Percentiles rank a stretch among this genome's conserved stretches.
These are phyloP conservation scores for Eucalyptus tenuipes DNA, from an alignment of 345 rosid genomes.

Conservation along the genomic window DNA sequence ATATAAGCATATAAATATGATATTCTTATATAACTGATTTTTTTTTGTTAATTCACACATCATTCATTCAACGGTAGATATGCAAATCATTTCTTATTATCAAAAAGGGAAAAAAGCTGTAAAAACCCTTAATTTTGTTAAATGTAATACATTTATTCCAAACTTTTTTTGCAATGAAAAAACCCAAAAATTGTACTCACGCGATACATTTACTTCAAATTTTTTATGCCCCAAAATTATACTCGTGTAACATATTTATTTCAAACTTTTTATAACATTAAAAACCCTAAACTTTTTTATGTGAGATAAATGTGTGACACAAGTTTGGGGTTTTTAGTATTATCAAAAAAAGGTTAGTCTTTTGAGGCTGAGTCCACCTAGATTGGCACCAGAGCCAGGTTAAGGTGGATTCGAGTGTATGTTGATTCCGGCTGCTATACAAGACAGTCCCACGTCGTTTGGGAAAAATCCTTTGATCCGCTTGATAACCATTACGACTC, in stretches of 20 bases:
- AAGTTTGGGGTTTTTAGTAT: rapidly evolving
- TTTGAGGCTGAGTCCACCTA: too few species aligned
- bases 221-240: rapidly evolving
- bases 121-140: rapidly evolving
- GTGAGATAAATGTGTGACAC: rapidly evolving
- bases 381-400: too few species aligned
- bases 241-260: rapidly evolving
- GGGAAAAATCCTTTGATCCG: too few species aligned
- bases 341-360: too few species aligned
- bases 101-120: rapidly evolving
- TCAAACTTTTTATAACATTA: too few species aligned
- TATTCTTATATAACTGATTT: too few species aligned
- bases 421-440: too few species aligned
- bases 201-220: rapidly evolving
- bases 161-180: too few species aligned
- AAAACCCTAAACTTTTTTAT: too few species aligned
- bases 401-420: too few species aligned
- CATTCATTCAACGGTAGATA: not conserved
- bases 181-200: rapidly evolving
- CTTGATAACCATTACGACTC: too few species aligned
- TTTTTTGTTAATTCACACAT: not conserved
- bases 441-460: too few species aligned
- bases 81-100: not conserved
- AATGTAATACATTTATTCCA: rapidly evolving
- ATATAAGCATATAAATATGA: not conserved